phyloP scores from a whole-genome alignment of 176 grass and related monocot genomes.

The Saccharum spontaneum region DNA sequence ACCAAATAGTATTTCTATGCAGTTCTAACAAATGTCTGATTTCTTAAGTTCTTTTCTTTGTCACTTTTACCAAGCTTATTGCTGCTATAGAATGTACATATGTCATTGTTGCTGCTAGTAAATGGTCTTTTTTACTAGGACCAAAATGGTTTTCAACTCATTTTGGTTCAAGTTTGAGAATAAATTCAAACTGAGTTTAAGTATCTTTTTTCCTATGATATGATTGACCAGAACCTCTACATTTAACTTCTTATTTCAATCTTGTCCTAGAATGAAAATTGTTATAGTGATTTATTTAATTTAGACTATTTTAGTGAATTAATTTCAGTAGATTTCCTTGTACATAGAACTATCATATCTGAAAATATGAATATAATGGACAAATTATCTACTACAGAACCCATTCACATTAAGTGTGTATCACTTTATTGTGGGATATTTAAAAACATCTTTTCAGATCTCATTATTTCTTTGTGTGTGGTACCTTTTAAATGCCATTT shows the following conservation, averaged over 20 bases:
- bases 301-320: background rate
- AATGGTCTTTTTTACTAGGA: background rate
- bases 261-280: background rate
- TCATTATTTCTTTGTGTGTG: background rate
- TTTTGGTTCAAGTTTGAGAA: background rate
- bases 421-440: background rate
- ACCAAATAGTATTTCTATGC: background rate
- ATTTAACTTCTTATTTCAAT: background rate
- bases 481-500: background rate
- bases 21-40: background rate
- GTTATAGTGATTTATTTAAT: background rate
- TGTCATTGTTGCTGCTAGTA: background rate
- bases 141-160: background rate
- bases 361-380: background rate
- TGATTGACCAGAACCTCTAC: background rate
- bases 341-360: background rate
- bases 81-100: background rate
- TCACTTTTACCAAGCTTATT: background rate
- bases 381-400: background rate
- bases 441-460: background rate
- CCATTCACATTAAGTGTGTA: background rate
- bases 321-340: background rate
- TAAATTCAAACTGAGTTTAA: background rate
- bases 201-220: background rate
- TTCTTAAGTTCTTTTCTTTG: background rate